Base-by-base conservation (phyloP, 371 early-diverging fungal genomes). In the Apophysomyces elegans region DNA sequence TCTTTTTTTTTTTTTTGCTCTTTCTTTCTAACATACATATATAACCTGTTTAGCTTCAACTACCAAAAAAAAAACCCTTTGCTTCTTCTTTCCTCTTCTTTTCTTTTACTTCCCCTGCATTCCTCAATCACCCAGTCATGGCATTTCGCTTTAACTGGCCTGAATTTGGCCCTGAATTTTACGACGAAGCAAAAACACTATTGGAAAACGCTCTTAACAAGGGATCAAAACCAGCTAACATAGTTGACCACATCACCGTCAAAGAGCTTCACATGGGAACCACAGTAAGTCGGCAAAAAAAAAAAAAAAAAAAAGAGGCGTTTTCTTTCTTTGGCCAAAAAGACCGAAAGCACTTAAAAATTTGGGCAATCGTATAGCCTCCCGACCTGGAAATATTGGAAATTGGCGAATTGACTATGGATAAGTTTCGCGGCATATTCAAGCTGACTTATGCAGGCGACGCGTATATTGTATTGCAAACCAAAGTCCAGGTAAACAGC, bases 341-440 rank as follows among this genome's bases (percentile, higher is more conserved):
- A 35, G 1, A 16, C 32, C 32, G 58, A 38, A 38, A 14, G 16
- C 43, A 59, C 26, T 47, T 62, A 14, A 7, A 58, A 62, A n/a
- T 46, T 41, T 50, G 36, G 36, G 1, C 26, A 43, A 4, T 32
- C 43, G 16, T 65, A 7, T 76, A 94, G 91, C 93, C 99, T 21
- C 99, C 99, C 13, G 96, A 96, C 54, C 86, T 99, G 36, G 98
- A 98, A 71, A 95, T 99, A 66, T 79, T 99, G n/a, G 99, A 99
- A 69, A 95, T 99, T 67, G 93, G 96, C 41, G 99, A 99, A 63
- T 84, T 99, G 35, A 87, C 89, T 5, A 90, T 86, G 57, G 96
- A 97, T 70, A 90, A 93, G 64, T 97, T 97, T 79, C 88, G 95
- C 57, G 98, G 97, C 16, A 96, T 98, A 65, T 97, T 98, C 80